phyloP scores from a whole-genome alignment of 2,329 filamentous ascomycete species.

The Penicillium sp. region DNA sequence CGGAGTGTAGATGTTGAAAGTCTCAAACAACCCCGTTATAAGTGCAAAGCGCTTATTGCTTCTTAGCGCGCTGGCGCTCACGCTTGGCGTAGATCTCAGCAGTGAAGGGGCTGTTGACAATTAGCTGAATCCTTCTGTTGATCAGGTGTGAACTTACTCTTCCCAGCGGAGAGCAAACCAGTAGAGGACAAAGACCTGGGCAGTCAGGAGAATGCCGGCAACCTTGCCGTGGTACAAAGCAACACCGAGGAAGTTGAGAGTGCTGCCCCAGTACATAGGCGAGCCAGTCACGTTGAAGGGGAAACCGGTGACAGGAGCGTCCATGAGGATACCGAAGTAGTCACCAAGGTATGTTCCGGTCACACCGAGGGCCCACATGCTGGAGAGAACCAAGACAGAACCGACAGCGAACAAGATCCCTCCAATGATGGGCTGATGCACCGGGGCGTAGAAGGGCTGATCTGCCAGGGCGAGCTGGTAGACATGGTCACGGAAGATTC shows the following conservation, averaged over 20 bases:
- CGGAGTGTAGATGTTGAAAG: conserved; percentile 34
- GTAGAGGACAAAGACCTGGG: conserved; percentile 75
- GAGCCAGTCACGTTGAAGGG: conserved; percentile 89
- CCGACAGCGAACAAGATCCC: conserved; percentile 72
- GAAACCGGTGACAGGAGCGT: conserved; percentile 89
- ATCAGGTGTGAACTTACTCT: conserved; percentile 56
- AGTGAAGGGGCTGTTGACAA: conserved; percentile 70
- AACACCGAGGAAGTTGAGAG: conserved; percentile 86
- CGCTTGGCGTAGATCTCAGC: conserved; percentile 85
- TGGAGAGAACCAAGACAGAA: conserved; percentile 82
- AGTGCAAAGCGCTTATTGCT: conserved; percentile 31
- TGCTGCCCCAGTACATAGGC: conserved; percentile 96
- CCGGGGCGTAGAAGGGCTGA: conserved; percentile 72
- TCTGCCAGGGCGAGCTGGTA: conserved; percentile 81
- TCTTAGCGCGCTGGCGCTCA: conserved; percentile 44
- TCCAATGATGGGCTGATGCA: conserved; percentile 66
- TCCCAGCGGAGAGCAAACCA: conserved; percentile 79
- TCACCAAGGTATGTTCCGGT: conserved; percentile 96
- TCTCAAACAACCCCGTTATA: conserved; percentile 22
- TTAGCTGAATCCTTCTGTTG: conserved; percentile 15
- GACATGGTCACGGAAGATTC: conserved; percentile 81
- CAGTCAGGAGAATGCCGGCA: conserved; percentile 76
- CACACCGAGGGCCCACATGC: conserved; percentile 88
- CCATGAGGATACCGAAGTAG: conserved; percentile 98
- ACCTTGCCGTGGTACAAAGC: conserved; percentile 84